Evolutionary conservation across 75 land plant species (phyloP), one percentile per base, ranked within the genome.

Genomic region (Pinus albicaulis): DNA sequence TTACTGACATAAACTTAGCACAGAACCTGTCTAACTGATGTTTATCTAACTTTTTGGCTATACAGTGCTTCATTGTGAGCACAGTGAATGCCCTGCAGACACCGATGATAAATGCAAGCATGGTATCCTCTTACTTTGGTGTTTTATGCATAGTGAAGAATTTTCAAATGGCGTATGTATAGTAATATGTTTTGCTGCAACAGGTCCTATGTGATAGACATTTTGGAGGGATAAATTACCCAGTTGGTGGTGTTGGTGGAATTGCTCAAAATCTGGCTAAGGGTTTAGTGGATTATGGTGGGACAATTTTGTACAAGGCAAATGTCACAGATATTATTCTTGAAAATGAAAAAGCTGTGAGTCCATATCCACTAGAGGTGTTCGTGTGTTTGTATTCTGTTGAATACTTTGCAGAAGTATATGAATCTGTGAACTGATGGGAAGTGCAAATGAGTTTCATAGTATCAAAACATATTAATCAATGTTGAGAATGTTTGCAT

Each of bases 101-200:
- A 60, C 99, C 99, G 38, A 97, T 97, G 95, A 97, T 97, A 74
- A 97, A 97, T 84, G 98, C 98, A 73, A 85, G 93, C 83, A 92
- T 97, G 98, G 99, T 95, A 90, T 80, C 78, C 55, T 65, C 4
- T 31, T 55, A 10, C 14, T 41, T 20, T 68, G 44, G 5, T n/a
- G 41, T 44, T 73, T 5, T 17, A 78, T 28, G n/a, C 57, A 48
- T 17, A 8, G 8, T 38, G 78, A 56, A n/a, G 10, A 24, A 15
- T 19, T 75, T 75, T 59, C 76, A 15, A 58, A 3, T 41, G 76
- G 5, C 41, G 19, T 59, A 24, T 71, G 14, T 55, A 23, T 48
- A 48, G 53, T 48, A 48, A 68, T 36, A 68, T n/a, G 56, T 61
- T 62, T 14, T 16, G 34, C 48, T 79, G 38, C 14, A 31, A 59